These are phyloP conservation scores for Escallonia rubra DNA, from an alignment of 129 eudicot species.

Conservation along the genomic window DNA sequence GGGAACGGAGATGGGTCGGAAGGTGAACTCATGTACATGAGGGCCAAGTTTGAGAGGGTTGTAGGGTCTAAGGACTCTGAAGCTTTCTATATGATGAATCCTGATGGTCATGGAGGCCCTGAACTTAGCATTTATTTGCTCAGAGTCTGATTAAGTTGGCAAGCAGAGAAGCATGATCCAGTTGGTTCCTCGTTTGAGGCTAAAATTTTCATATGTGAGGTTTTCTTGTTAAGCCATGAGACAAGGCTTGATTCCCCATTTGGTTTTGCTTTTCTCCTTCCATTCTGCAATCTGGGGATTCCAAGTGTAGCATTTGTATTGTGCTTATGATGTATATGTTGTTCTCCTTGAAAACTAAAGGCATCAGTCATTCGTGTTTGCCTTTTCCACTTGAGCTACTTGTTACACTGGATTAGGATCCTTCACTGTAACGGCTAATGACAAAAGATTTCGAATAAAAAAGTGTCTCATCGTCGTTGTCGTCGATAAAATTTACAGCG, in stretches of 20 bases:
- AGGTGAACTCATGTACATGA: slow-evolving; percentile 83
- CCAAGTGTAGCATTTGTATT: no score
- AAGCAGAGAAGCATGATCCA: background rate
- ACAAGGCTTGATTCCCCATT: background rate
- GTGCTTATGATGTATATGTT: no score
- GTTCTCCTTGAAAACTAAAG: background rate
- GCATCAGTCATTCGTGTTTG: background rate
- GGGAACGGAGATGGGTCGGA: slow-evolving; percentile 39
- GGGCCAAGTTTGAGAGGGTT: slow-evolving; percentile 84
- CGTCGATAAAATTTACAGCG: no score
- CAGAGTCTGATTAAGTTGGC: slow-evolving; percentile 40
- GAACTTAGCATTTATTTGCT: slow-evolving; percentile 77
- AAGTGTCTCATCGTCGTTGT: no score
- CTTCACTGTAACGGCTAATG: no score
- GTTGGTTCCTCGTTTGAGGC: background rate
- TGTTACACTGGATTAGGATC: background rate
- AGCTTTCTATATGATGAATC: slow-evolving; percentile 92
- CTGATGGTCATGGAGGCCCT: slow-evolving; percentile 83
- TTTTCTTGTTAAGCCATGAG: background rate
- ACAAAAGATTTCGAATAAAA: no score
- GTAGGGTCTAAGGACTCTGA: slow-evolving; percentile 79
- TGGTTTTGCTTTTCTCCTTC: background rate
- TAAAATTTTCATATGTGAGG: background rate
- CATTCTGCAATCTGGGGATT: background rate
- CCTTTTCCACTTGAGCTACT: no score